Evolutionary conservation across 2,329 filamentous ascomycete genomes (phyloP), one percentile per base, ranked within the genome.

Genomic region (Trichoderma sp.): DNA sequence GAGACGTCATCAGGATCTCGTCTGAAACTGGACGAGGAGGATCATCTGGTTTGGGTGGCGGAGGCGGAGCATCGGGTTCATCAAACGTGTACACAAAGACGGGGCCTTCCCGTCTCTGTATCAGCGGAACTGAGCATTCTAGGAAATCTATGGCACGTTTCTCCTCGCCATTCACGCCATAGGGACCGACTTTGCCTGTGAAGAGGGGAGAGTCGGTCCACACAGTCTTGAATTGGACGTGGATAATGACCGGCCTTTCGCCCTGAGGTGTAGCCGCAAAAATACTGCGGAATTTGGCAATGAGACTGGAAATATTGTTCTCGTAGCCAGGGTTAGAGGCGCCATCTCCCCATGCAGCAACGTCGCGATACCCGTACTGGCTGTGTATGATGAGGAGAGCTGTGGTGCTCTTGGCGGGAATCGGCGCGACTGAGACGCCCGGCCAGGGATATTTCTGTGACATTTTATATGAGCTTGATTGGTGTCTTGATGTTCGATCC

Each of bases 331-430:
- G 45, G 35, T 74, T 74, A 33, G 75, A 74, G 12, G 59, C 35
- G 29, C 69, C 59, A 11, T 53, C 56, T 12, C 72, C 60, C 65
- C 75, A 75, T 6, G 64, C 64, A 3, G 33, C 8, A n/a, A 53
- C 6, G 31, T 71, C 31, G 31, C 75, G 75, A 38, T 65, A 76
- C 12, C 75, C 56, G 53, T 78, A 68, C 66, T 79, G 31, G 72
- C 77, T 45, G 60, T 79, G 41, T 68, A 79, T 75, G 74, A 79
- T 72, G 72, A 79, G 75, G 9, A 79, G 68, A 33, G 75, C 75
- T 11, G 75, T 77, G 16, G 45, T 73, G 27, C 24, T 73, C 59
- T 53, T 38, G n/a, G 41, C 35, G 7, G 53, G 67, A 24, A 56
- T 72, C 14, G 56, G 67, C n/a, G 69, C 38, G 31, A 38, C 38